Base-by-base conservation (phyloP, 805 yeast genomes). In the Wickerhamiella kazuoi region DNA sequence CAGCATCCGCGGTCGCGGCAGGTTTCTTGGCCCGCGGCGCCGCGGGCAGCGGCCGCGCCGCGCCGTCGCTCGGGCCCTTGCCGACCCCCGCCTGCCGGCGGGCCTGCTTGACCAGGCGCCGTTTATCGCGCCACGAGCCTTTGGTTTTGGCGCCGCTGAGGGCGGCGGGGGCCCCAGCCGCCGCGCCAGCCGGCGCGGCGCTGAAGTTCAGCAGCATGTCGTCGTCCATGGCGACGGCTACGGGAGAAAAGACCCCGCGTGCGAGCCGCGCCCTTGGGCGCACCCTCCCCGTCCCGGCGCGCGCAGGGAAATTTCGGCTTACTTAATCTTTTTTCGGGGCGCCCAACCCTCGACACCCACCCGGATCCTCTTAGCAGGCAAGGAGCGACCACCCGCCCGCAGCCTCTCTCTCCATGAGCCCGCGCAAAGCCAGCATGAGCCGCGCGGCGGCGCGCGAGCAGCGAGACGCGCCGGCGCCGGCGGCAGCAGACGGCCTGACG, bases 191-290 rank as follows among this genome's bases (percentile, higher is more conserved):
- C 31, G 31, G 17, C 31, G 67, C 64, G 3, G 67, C 59, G 21
- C 76, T 69, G 52, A 87, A 76, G 55, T 87, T 87, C 51, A 87
- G 55, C 50, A 86, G 59, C 59, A 86, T 50, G 2, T 77, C 90
- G 44, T 54, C 58, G 30, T 50, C 52, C 56, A 51, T 51, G 21
- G 40, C 9, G 14, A 37, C 7, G 31, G 30, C 16, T 18, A 20
- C 19, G 11, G 13, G 21, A 15, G 21, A 15, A 15, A 6, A 17
- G 21, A 31, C 6, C 13, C 13, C n/a, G n/a, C n/a, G n/a, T n/a
- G n/a, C n/a, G n/a, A n/a, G n/a, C n/a, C n/a, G n/a, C n/a, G n/a
- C n/a, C n/a, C n/a, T n/a, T n/a, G n/a, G n/a, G n/a, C n/a, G n/a
- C n/a, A n/a, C n/a, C n/a, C n/a, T n/a, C n/a, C n/a, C n/a, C n/a